Conservation (phyloP, 257 asterid genomes). For the Solanum virginianum region DNA sequence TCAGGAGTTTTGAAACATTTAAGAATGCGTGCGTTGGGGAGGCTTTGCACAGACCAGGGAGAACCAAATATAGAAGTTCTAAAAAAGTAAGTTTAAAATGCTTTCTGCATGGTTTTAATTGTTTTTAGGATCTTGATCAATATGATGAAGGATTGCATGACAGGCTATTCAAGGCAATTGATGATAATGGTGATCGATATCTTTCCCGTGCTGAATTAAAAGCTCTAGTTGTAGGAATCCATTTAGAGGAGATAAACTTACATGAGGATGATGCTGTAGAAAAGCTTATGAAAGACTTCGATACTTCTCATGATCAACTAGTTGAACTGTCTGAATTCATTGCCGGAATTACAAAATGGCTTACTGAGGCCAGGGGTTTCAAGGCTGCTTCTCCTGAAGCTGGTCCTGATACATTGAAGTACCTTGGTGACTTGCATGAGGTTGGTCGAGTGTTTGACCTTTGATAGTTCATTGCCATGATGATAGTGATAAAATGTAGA, state of each 20-base stretch:
- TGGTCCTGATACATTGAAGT: conserved; percentile 38
- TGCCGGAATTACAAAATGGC: conserved; percentile 59
- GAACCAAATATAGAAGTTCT: conserved; percentile 42
- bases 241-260: conserved; percentile 45
- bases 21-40: conserved; percentile 60
- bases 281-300: conserved; percentile 64
- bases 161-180: conserved; percentile 64
- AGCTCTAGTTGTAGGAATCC: conserved; percentile 68
- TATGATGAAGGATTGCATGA: not conserved
- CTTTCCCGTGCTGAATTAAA: conserved; percentile 51
- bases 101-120: not conserved
- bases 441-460: conserved; percentile 20
- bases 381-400: conserved; percentile 3
- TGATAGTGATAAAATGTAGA: not conserved
- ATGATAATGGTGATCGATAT: conserved; percentile 43
- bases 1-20: conserved; percentile 68
- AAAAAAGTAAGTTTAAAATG: conserved; percentile 26
- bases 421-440: conserved; percentile 49
- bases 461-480: not conserved
- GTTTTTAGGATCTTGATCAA: not conserved
- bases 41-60: conserved; percentile 54
- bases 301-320: conserved; percentile 31
- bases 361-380: conserved; percentile 49
- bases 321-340: conserved; percentile 43
- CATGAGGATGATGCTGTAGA: conserved; percentile 46